Conservation (phyloP, 2,329 filamentous ascomycete species). For the Lithohypha guttulata region DNA sequence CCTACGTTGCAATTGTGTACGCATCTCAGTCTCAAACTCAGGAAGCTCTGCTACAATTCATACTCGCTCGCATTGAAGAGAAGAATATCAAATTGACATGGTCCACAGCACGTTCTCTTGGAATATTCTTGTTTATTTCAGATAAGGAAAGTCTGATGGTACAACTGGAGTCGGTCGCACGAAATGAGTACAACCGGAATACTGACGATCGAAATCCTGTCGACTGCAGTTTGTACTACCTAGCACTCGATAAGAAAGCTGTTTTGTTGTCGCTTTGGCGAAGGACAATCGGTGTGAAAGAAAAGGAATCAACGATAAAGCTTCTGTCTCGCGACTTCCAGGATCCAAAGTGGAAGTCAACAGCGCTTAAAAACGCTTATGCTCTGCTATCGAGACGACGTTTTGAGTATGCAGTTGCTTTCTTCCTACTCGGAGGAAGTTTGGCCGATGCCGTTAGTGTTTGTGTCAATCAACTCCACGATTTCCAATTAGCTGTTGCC, state of each 20-base stretch:
- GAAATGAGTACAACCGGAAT: slow-evolving; percentile 77
- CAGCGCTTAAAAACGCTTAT: slow-evolving; percentile 92
- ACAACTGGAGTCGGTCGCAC: slow-evolving; percentile 82
- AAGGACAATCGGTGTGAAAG: slow-evolving; percentile 80
- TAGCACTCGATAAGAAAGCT: slow-evolving; percentile 82
- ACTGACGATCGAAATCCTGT: slow-evolving; percentile 79
- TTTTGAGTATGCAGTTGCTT: slow-evolving; percentile 90
- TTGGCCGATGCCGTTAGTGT: slow-evolving; percentile 77
- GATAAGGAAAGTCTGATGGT: slow-evolving; percentile 60
- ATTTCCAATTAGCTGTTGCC: slow-evolving; percentile 80
- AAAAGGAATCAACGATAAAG: slow-evolving; percentile 68
- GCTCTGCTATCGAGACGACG: slow-evolving; percentile 81
- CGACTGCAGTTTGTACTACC: slow-evolving; percentile 82
- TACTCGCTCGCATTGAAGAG: slow-evolving; percentile 67
- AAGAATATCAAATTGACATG: slow-evolving; percentile 53
- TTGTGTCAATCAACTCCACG: slow-evolving; percentile 74
- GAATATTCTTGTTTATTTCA: slow-evolving; percentile 89
- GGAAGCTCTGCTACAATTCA: slow-evolving; percentile 77
- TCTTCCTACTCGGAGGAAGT: slow-evolving; percentile 83
- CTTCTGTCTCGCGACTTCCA: slow-evolving; percentile 85
- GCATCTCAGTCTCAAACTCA: slow-evolving; percentile 57
- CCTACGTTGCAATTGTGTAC: slow-evolving; percentile 71
- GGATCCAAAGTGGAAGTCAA: slow-evolving; percentile 75
- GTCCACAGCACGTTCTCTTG: slow-evolving; percentile 74
- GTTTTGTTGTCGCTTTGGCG: slow-evolving; percentile 88